Evolutionary conservation across 2,329 filamentous ascomycete species (phyloP).

Genomic region (Fusarium musae): DNA sequence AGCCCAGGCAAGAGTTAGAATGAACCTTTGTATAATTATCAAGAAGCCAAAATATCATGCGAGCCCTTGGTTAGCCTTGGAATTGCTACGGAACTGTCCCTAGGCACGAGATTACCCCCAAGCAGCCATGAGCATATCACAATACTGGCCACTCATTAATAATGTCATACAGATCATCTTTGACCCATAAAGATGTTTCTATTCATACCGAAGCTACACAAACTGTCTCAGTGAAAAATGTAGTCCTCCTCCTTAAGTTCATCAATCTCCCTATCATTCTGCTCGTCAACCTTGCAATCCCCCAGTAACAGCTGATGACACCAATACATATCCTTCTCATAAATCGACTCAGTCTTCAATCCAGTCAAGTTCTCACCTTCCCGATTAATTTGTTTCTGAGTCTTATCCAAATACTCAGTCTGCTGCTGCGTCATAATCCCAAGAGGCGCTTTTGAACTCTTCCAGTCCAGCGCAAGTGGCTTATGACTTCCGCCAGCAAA

Average conservation of each 20-base stretch:
- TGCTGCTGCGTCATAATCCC: background rate
- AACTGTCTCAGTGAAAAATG: background rate
- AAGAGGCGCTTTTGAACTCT: background rate
- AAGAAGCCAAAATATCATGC: too few relatives aligned
- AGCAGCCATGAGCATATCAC: too few relatives aligned
- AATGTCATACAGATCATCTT: too few relatives aligned
- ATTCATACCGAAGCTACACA: too few relatives aligned
- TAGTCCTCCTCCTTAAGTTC: background rate
- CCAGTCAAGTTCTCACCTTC: background rate
- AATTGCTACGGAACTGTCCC: too few relatives aligned
- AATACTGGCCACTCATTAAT: too few relatives aligned
- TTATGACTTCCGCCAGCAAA: background rate
- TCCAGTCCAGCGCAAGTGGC: rapidly evolving
- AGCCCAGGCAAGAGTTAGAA: too few relatives aligned
- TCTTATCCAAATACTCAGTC: background rate
- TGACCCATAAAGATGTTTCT: too few relatives aligned
- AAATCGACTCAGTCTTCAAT: background rate
- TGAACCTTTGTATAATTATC: too few relatives aligned
- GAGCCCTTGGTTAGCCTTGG: too few relatives aligned
- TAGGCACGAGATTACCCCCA: too few relatives aligned
- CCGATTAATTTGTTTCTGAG: rapidly evolving
- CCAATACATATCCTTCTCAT: background rate
- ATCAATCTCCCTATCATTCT: background rate
- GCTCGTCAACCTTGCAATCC: background rate
- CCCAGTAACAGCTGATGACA: background rate